A percentile compares a stretch with the other conserved stretches of the same genome.
Conservation (phyloP, 805 yeast genomes). For the Metschnikowia cubensis region DNA sequence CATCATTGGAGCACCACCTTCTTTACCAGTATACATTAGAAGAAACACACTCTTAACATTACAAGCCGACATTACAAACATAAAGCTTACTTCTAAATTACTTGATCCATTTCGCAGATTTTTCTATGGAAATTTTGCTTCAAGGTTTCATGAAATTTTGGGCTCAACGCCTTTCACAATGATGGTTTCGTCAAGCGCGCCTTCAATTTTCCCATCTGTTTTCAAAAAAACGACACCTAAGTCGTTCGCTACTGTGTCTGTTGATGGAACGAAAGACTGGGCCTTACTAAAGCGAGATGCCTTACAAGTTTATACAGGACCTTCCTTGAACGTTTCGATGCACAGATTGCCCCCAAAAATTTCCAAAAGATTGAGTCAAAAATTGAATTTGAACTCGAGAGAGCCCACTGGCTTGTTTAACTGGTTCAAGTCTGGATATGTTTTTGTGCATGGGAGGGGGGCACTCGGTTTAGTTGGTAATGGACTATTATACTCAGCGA, state of each 20-base stretch:
- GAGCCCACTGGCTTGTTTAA: slow-evolving; percentile 40
- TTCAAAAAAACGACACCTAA: slow-evolving; percentile 22
- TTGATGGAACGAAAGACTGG: slow-evolving; percentile 65
- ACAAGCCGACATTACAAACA: slow-evolving; percentile 27
- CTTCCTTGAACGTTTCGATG: slow-evolving; percentile 41
- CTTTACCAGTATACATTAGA: slow-evolving; percentile 49
- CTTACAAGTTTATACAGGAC: slow-evolving; percentile 51
- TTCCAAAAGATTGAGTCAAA: slow-evolving; percentile 29
- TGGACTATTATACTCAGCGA: slow-evolving; percentile 50
- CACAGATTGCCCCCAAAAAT: slow-evolving; percentile 37
- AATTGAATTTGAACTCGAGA: slow-evolving; percentile 19
- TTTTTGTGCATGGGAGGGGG: slow-evolving; percentile 55
- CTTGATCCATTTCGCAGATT: slow-evolving; percentile 40
- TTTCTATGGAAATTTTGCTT: slow-evolving; percentile 41
- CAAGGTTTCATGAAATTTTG: slow-evolving; percentile 45
- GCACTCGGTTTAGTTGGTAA: slow-evolving; percentile 50
- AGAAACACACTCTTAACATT: slow-evolving; percentile 49
- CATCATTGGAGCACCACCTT: slow-evolving; percentile 53
- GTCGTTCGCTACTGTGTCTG: slow-evolving; percentile 41
- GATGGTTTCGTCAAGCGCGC: slow-evolving; percentile 39
- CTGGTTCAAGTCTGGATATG: slow-evolving; percentile 40
- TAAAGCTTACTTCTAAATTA: slow-evolving; percentile 21
- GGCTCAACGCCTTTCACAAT: slow-evolving; percentile 46
- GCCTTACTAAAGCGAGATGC: slow-evolving; percentile 48
- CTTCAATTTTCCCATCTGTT: slow-evolving; percentile 14